Evolutionary conservation across 2,329 filamentous ascomycete species (phyloP).

Genomic region (Alternaria sp.): DNA sequence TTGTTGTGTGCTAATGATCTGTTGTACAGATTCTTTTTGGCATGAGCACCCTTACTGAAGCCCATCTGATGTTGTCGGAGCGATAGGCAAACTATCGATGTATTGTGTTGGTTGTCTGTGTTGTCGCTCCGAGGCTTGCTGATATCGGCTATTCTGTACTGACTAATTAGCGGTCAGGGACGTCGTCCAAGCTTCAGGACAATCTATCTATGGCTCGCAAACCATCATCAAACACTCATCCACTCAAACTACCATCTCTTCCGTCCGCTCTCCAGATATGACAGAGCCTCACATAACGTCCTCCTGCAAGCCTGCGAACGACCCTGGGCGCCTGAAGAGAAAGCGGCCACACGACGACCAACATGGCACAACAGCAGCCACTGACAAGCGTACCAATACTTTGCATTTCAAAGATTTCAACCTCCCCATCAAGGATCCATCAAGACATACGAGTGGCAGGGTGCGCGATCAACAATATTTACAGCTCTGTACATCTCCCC

Average conservation of each 20-base stretch:
- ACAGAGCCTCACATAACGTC: neutral
- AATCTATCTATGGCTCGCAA: neutral
- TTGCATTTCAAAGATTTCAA: neutral
- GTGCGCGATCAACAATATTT: neutral
- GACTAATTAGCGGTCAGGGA: neutral
- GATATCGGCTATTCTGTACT: neutral
- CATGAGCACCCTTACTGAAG: neutral
- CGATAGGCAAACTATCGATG: neutral
- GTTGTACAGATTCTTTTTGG: neutral
- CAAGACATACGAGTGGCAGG: neutral
- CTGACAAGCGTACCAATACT: neutral
- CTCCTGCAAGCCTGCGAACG: neutral
- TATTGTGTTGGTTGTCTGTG: neutral
- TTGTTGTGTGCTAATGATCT: neutral
- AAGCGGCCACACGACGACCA: neutral
- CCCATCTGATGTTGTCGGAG: neutral
- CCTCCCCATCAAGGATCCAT: neutral
- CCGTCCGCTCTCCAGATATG: neutral
- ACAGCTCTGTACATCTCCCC: neutral
- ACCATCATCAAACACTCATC: neutral
- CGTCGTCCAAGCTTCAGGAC: neutral
- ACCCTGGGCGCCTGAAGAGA: neutral
- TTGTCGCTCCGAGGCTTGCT: neutral
- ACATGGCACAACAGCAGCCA: neutral
- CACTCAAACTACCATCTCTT: neutral